Base-by-base conservation (phyloP, 345 rosid species). In the Rubroshorea leprosula region DNA sequence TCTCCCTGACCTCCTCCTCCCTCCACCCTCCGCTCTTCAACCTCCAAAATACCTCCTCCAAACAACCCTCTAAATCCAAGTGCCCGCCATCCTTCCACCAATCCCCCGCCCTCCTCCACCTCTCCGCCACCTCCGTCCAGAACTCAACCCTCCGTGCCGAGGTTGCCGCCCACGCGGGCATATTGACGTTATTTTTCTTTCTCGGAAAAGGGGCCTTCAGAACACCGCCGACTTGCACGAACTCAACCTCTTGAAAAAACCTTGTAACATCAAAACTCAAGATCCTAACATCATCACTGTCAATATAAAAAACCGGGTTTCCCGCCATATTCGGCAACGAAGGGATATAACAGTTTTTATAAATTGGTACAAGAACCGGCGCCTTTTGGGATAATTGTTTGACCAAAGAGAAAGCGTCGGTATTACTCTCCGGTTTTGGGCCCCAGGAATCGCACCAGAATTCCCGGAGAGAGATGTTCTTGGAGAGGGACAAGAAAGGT, bases 361-460 rank as follows among this genome's bases (percentile, higher is more conserved):
- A 85, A 0, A 87, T 49, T 1, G 96, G 97, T 1, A 87, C 81
- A 22, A 90, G 86, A 71, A 68, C 55, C 20, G 96, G 97, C 2
- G 89, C 84, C 9, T 58, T 31, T 0, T 58, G 61, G 23, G 70
- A 5, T n/a, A 78, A 12, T 2, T 44, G 26, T 21, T 70, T 64
- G 4, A 76, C 78, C 2, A 68, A n/a, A 8, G 44, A 62, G 9
- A 76, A 58, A 17, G 80, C 80, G 8, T 57, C 60, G 6, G 57
- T 55, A 22, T 52, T 13, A 29, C 69, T 52, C 7, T 19, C 54
- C 13, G 85, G 91, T 63, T 67, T 74, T 17, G 23, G 65, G 3
- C 94, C 91, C 98, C 96, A 91, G 0, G 86, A 76, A 52, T 66
- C 66, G n/a, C 78, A 80, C 98, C 96, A 87, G 73, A 82, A 85